These are phyloP conservation scores for Hapsidospora chrysogenum DNA, from an alignment of 495 filamentous ascomycete species.

Conservation along the genomic window DNA sequence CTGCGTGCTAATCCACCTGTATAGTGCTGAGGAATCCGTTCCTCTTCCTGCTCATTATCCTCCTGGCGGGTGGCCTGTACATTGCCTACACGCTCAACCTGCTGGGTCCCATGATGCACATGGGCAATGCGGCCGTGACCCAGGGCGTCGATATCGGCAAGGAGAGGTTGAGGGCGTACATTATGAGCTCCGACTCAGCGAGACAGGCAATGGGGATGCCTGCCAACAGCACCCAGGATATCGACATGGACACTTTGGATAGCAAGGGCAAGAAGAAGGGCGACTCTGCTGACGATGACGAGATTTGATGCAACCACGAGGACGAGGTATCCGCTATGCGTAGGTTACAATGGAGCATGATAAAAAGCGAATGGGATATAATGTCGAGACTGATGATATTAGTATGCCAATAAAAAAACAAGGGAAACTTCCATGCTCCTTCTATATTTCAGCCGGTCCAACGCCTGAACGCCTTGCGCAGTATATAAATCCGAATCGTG, in stretches of 20 bases:
- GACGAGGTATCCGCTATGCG: no score
- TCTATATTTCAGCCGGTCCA: no score
- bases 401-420: no score
- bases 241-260: slow-evolving; percentile 43
- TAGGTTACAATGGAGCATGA: no score
- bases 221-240: slow-evolving; percentile 10
- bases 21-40: slow-evolving; percentile 81
- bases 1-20: slow-evolving; percentile 15
- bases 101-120: slow-evolving; percentile 87
- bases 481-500: background rate
- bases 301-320: background rate
- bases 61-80: slow-evolving; percentile 60
- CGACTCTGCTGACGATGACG: slow-evolving; percentile 29
- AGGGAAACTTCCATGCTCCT: no score
- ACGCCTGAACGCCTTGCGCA: no score
- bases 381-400: no score
- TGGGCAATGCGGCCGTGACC: slow-evolving; percentile 72
- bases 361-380: no score
- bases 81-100: slow-evolving; percentile 85
- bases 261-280: slow-evolving; percentile 36
- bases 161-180: slow-evolving; percentile 70
- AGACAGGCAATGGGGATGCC: slow-evolving; percentile 66
- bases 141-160: slow-evolving; percentile 84
- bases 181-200: slow-evolving; percentile 65
- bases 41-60: slow-evolving; percentile 76